These are phyloP conservation scores for Ustulina deusta DNA, from an alignment of 2,329 filamentous ascomycete genomes.

Conservation along the genomic window DNA sequence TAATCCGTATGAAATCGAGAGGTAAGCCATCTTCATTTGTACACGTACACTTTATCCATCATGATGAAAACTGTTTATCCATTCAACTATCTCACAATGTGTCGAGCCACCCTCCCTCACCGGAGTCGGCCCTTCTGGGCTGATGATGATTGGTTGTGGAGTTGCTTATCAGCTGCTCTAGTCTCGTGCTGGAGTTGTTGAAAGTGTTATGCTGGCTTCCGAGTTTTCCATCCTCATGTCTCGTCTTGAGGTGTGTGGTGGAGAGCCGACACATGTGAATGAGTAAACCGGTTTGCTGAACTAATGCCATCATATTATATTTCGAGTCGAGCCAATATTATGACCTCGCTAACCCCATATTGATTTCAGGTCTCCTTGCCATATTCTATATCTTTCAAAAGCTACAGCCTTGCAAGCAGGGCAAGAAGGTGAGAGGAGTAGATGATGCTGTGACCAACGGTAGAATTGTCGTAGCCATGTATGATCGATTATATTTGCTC, in stretches of 20 bases:
- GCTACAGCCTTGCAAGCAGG: background rate
- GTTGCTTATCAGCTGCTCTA: constrained; percentile 60
- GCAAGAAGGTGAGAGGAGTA: background rate
- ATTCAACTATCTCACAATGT: constrained; percentile 76
- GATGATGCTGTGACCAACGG: background rate
- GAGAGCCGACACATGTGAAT: constrained; percentile 71
- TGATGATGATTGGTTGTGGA: constrained; percentile 81
- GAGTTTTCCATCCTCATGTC: constrained; percentile 61
- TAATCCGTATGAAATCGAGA: background rate
- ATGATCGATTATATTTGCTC: background rate
- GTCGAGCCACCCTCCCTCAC: constrained; percentile 81
- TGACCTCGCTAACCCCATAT: constrained; percentile 37
- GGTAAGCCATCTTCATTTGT: constrained; percentile 22
- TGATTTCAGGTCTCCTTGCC: constrained; percentile 2
- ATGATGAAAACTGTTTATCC: constrained; percentile 78
- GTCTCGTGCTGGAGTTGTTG: constrained; percentile 47
- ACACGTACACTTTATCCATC: constrained; percentile 28
- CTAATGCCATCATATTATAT: constrained; percentile 7
- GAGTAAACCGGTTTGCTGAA: constrained; percentile 79
- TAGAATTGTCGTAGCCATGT: background rate
- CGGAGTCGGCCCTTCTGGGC: constrained; percentile 62
- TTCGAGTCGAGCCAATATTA: background rate
- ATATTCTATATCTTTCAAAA: background rate
- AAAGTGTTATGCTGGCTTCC: constrained; percentile 70
- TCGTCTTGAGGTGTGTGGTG: constrained; percentile 68